Evolutionary conservation across 2,329 filamentous ascomycete genomes (phyloP).

Genomic region (Madurella mycetomatis): DNA sequence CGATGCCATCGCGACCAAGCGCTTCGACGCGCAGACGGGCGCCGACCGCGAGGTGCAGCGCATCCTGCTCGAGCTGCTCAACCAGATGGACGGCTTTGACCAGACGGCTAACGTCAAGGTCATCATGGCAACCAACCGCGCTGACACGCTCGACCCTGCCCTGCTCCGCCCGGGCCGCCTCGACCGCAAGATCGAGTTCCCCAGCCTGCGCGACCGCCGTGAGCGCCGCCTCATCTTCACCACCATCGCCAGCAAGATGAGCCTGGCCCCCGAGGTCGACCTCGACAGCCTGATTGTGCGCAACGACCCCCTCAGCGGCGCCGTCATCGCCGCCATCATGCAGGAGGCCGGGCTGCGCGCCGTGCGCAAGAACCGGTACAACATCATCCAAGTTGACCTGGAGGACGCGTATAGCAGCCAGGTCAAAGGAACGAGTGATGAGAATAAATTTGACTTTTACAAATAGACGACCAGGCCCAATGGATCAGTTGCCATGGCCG

Average conservation of each 20-base stretch:
- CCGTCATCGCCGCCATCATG: constrained; percentile 98
- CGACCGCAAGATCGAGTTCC: constrained; percentile 98
- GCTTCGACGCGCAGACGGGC: constrained; percentile 97
- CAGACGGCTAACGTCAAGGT: constrained; percentile 99
- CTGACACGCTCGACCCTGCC: constrained; percentile 93
- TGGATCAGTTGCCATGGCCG: neutral
- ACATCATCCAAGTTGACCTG: constrained; percentile 95
- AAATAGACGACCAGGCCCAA: constrained; percentile 49
- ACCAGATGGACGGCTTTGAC: constrained; percentile 99
- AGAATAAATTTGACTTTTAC: constrained; percentile 87
- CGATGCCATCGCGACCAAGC: constrained; percentile 97
- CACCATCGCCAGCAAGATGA: constrained; percentile 98
- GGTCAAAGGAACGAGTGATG: constrained; percentile 71
- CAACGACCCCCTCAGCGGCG: constrained; percentile 91
- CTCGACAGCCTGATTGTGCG: constrained; percentile 93
- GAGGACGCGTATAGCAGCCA: constrained; percentile 97
- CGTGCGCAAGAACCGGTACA: constrained; percentile 96
- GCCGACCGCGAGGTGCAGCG: constrained; percentile 97
- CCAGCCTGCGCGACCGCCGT: constrained; percentile 85
- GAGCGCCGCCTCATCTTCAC: constrained; percentile 95
- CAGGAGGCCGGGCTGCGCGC: constrained; percentile 93
- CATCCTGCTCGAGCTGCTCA: constrained; percentile 93
- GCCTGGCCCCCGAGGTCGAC: constrained; percentile 91
- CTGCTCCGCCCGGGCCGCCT: constrained; percentile 90
- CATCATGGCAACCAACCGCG: constrained; percentile 99